Evolutionary conservation across 2,329 filamentous ascomycete genomes (phyloP).

Genomic region (Chrysosporium keratinophilum): DNA sequence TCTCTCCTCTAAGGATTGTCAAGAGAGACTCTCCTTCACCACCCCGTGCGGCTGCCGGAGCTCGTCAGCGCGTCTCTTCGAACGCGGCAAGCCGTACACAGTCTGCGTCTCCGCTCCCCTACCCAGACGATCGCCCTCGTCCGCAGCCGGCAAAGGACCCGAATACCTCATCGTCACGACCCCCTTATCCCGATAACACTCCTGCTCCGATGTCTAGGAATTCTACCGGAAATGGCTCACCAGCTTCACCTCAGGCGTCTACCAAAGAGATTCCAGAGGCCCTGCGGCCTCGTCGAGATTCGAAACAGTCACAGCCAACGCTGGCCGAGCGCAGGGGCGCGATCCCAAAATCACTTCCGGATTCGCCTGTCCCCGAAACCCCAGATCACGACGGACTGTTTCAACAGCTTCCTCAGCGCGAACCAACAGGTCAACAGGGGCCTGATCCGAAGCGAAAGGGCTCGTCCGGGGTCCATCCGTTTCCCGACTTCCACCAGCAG

Average conservation of each 20-base stretch:
- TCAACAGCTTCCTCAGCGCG: constrained; percentile 47
- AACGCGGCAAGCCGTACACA: constrained; percentile 46
- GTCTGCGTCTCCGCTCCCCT: constrained; percentile 59
- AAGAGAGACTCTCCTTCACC: constrained; percentile 62
- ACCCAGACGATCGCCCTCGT: constrained; percentile 54
- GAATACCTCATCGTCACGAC: constrained; percentile 24
- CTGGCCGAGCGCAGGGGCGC: constrained; percentile 72
- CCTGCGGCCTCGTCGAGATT: constrained; percentile 42
- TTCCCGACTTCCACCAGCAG: constrained; percentile 49
- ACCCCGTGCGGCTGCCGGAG: constrained; percentile 23
- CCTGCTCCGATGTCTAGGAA: constrained; percentile 17
- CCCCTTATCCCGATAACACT: constrained; percentile 27
- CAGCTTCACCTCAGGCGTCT: constrained; percentile 23
- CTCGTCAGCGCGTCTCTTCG: constrained; percentile 18
- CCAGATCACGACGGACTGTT: constrained; percentile 72
- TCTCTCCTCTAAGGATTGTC: constrained; percentile 75
- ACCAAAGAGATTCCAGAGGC: constrained; percentile 32
- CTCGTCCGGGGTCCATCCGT: constrained; percentile 31
- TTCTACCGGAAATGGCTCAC: constrained; percentile 20
- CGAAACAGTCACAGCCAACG: constrained; percentile 44
- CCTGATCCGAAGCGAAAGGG: constrained; percentile 10
- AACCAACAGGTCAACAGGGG: constrained; percentile 24
- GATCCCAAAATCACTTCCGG: constrained; percentile 65
- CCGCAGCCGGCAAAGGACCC: constrained; percentile 29
- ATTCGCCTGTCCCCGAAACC: constrained; percentile 66